These are phyloP conservation scores for Heliamphora exappendiculata DNA, from an alignment of 148 eudicot species.

Conservation along the genomic window DNA sequence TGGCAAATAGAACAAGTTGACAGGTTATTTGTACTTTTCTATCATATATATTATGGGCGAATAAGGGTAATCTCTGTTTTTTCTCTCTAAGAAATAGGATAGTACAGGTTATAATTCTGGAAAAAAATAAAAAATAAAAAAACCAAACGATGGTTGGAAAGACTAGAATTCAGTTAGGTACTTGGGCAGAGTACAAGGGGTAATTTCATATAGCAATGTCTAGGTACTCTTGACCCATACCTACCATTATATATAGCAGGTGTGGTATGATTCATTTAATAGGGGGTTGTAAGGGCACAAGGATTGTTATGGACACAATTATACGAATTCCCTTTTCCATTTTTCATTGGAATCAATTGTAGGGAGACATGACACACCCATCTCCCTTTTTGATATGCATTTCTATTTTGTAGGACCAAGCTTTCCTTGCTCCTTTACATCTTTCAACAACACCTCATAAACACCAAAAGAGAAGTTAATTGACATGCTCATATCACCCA, in stretches of 20 bases:
- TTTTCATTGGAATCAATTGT: slow-evolving; percentile 11
- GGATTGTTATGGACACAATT: slow-evolving; percentile 19
- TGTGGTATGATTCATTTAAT: slow-evolving; percentile 4
- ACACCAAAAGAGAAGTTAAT: not conserved
- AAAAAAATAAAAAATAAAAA: not conserved
- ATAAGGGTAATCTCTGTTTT: too few relatives aligned
- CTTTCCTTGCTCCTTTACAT: not conserved
- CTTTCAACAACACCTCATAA: not conserved
- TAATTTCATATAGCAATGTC: not conserved
- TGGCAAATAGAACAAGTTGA: not conserved
- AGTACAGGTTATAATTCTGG: not conserved
- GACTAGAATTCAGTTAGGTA: not conserved
- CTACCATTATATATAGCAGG: slow-evolving; percentile 14
- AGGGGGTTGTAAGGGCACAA: slow-evolving; percentile 11
- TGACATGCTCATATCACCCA: slow-evolving; percentile 14
- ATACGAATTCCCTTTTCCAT: slow-evolving; percentile 11
- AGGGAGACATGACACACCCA: slow-evolving; percentile 24
- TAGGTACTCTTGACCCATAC: slow-evolving; percentile 16
- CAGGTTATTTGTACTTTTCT: too few relatives aligned
- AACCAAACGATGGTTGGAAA: not conserved
- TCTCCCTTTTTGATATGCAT: slow-evolving; percentile 14
- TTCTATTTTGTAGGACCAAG: slow-evolving; percentile 7
- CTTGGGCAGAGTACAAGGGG: not conserved
- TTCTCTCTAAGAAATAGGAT: too few relatives aligned
- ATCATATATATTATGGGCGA: too few relatives aligned